These are phyloP conservation scores for Nyctanthes arbortristis DNA, from an alignment of 257 asterid species.

Conservation along the genomic window DNA sequence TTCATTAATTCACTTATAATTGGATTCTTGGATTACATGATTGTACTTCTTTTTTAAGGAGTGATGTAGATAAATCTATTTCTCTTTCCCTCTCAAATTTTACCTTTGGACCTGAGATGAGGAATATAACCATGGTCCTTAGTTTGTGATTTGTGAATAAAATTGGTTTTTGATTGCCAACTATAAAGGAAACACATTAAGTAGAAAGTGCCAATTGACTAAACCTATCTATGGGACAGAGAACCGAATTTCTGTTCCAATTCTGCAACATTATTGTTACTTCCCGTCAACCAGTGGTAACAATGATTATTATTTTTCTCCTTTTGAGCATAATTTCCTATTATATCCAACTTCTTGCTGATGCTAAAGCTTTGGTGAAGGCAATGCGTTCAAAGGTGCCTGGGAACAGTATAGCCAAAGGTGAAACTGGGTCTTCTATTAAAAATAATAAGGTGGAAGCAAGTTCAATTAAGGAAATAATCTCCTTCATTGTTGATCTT, in stretches of 20 bases:
- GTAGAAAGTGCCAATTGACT: background rate
- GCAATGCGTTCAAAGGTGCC: constrained; percentile 33
- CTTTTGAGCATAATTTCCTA: constrained; percentile 74
- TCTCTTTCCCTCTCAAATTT: too few relatives aligned
- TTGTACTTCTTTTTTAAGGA: too few relatives aligned
- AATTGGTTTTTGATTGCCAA: background rate
- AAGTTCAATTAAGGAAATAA: constrained; percentile 42
- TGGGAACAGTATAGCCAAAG: constrained; percentile 67
- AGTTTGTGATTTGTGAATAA: background rate
- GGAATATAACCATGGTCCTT: too few relatives aligned
- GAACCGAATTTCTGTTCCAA: background rate
- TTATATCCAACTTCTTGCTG: constrained; percentile 55
- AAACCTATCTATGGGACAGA: background rate
- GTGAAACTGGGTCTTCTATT: constrained; percentile 46
- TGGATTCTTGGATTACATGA: too few relatives aligned
- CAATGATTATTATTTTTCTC: constrained; percentile 8
- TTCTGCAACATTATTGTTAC: background rate
- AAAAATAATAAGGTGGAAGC: constrained; percentile 52
- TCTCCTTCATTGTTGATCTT: constrained; percentile 44
- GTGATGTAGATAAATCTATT: too few relatives aligned
- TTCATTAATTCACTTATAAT: too few relatives aligned
- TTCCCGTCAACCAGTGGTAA: background rate
- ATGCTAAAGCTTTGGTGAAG: constrained; percentile 56
- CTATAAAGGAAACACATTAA: background rate
- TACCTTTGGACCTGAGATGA: too few relatives aligned